Conservation (phyloP, 2,329 filamentous ascomycete genomes). For the Colletotrichum chrysophilum region DNA sequence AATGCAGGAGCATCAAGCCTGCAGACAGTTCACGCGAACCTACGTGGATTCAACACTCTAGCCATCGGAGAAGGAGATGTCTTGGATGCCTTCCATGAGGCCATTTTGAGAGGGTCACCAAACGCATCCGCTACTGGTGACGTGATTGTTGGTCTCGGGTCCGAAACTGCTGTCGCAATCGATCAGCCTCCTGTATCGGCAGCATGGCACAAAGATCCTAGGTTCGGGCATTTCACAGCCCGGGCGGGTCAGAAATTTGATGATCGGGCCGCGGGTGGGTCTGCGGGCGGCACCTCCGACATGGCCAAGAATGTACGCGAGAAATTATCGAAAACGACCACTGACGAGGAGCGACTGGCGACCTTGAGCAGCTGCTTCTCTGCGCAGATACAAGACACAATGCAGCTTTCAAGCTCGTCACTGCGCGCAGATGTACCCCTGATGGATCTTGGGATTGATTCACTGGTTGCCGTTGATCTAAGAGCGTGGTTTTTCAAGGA, state of each 20-base stretch:
- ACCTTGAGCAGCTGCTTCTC: neutral
- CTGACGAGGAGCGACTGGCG: neutral
- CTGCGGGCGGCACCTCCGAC: neutral
- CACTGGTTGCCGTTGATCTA: conserved; percentile 35
- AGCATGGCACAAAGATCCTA: neutral
- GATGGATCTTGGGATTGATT: conserved; percentile 28
- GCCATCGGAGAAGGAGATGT: neutral
- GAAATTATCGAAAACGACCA: neutral
- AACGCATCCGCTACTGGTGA: neutral
- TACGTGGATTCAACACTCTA: neutral
- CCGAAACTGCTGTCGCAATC: neutral
- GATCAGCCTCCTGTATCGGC: neutral
- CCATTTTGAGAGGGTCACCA: neutral
- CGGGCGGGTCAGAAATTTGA: neutral
- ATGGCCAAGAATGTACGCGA: neutral
- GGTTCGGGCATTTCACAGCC: neutral
- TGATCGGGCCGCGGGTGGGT: too few relatives aligned
- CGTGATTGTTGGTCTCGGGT: neutral
- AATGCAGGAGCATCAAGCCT: neutral
- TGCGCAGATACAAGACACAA: neutral
- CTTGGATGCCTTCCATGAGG: neutral
- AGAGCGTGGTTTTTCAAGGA: conserved; percentile 53
- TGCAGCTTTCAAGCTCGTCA: neutral
- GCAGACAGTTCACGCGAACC: neutral
- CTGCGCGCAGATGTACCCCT: neutral